A percentile compares a stretch with the other conserved stretches of the same genome.
phyloP scores from a whole-genome alignment of 2,329 filamentous ascomycete genomes.

The Talaromyces sp. region DNA sequence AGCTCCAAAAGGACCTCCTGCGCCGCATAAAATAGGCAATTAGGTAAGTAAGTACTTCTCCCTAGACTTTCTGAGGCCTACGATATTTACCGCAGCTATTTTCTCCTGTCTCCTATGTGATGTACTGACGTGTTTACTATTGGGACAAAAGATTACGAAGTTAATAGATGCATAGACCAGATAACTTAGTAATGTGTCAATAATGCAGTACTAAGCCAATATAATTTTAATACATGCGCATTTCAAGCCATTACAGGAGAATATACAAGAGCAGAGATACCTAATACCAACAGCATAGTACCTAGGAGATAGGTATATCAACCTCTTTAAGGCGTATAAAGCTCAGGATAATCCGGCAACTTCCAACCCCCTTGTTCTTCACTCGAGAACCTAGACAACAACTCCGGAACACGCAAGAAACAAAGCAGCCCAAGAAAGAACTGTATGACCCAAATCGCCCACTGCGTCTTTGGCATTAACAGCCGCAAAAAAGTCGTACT shows the following conservation, averaged over 20 bases:
- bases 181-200: neutral
- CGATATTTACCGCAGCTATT: neutral
- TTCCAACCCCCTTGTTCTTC: conserved; percentile 23
- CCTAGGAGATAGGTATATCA: neutral
- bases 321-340: neutral
- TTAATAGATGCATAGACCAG: neutral
- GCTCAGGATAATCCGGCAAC: conserved; percentile 23
- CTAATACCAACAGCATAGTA: too few relatives aligned
- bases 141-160: neutral
- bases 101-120: neutral
- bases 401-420: conserved; percentile 18
- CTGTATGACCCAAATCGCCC: conserved; percentile 20
- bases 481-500: neutral
- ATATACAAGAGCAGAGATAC: neutral
- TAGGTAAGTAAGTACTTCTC: neutral
- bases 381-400: conserved; percentile 20
- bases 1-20: neutral
- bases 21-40: neutral
- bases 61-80: neutral
- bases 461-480: neutral
- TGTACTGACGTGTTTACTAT: neutral
- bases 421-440: conserved; percentile 17
- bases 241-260: too few relatives aligned
- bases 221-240: neutral
- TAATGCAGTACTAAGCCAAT: too few relatives aligned